Percentiles rank a stretch among this genome's conserved stretches.
Conservation (phyloP, 805 yeast species). For the Candida khao-thaluensis region DNA sequence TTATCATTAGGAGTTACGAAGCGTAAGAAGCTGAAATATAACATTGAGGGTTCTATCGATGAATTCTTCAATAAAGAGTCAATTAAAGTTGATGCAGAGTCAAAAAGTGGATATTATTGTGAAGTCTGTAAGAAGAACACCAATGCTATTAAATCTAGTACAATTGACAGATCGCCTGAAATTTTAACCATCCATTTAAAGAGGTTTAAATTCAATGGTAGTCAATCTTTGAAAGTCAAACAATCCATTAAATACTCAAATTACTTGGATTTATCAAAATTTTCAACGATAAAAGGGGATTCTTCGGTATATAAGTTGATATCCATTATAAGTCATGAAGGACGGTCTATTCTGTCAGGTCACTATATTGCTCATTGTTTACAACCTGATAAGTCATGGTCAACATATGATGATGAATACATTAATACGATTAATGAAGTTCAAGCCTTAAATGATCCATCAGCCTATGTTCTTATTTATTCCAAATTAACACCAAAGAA, state of each 20-base stretch:
- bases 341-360: slow-evolving; percentile 87
- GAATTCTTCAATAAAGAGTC: slow-evolving; percentile 85
- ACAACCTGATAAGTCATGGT: slow-evolving; percentile 92
- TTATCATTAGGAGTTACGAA: slow-evolving; percentile 74
- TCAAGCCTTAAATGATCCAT: slow-evolving; percentile 75
- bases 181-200: slow-evolving; percentile 83
- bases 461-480: slow-evolving; percentile 88
- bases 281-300: slow-evolving; percentile 32
- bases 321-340: slow-evolving; percentile 91
- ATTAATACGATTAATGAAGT: slow-evolving; percentile 70
- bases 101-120: slow-evolving; percentile 88
- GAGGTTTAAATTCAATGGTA: slow-evolving; percentile 85
- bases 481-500: slow-evolving; percentile 64
- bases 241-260: slow-evolving; percentile 82
- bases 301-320: slow-evolving; percentile 61
- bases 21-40: slow-evolving; percentile 44
- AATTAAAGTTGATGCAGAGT: slow-evolving; percentile 62
- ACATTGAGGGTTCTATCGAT: slow-evolving; percentile 70
- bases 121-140: slow-evolving; percentile 80
- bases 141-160: slow-evolving; percentile 70
- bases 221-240: slow-evolving; percentile 74
- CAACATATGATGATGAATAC: slow-evolving; percentile 91
- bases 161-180: slow-evolving; percentile 83
- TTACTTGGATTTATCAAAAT: slow-evolving; percentile 69
- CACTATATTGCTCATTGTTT: slow-evolving; percentile 90